Base-by-base conservation (phyloP, 2,329 filamentous ascomycete genomes). In the Phyllosticta citrichinensis region DNA sequence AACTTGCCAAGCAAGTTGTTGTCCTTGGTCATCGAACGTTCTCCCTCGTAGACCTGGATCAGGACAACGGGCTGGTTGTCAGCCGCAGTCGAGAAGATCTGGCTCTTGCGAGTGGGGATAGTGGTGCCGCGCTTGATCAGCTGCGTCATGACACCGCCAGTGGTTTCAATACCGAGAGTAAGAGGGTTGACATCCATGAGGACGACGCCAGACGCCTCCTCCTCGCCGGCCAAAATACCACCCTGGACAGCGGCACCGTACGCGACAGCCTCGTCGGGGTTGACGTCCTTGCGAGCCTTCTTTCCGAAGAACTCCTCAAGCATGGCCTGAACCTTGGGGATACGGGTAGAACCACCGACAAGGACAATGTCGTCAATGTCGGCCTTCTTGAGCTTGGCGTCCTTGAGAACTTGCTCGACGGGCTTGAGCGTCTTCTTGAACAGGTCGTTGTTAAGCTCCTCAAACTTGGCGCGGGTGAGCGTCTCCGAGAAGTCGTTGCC, bases 351-450 rank as follows among this genome's bases (percentile, higher is more conserved):
- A 78, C 94, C 94, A 86, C 94, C 94, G 65, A 97, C 93, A 57
- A 97, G 86, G 66, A 99, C 94, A 68, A 99, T 97, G 75, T 97
- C 94, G 71, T 97, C 87, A 69, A 99, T 85, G 70, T 97, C 92
- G 64, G 79, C 80, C 88, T 97, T 97, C 87, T 93, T 93, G 71
- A 97, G 83, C 83, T 97, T 96, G 76, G 92, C 91, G 70, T 97
- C 94, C 83, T 96, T 96, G 74, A 99, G 85, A 68, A 97, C 94
- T 84, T 97, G 92, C 82, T 97, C 91, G 68, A 97, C 94, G 62
- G 94, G 93, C 86, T 97, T 96, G 67, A 97, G 85, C 62, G 94
- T 97, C 85, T 94, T 96, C 87, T 96, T 96, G 88, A 97, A 97
- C 64, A 97, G 87, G 72, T 97, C 93, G 70, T 92, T 92, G 88